Percentiles rank a stretch among this genome's conserved stretches.
phyloP scores from a whole-genome alignment of 2,329 filamentous ascomycete genomes.

The Trichoderma hamatum region DNA sequence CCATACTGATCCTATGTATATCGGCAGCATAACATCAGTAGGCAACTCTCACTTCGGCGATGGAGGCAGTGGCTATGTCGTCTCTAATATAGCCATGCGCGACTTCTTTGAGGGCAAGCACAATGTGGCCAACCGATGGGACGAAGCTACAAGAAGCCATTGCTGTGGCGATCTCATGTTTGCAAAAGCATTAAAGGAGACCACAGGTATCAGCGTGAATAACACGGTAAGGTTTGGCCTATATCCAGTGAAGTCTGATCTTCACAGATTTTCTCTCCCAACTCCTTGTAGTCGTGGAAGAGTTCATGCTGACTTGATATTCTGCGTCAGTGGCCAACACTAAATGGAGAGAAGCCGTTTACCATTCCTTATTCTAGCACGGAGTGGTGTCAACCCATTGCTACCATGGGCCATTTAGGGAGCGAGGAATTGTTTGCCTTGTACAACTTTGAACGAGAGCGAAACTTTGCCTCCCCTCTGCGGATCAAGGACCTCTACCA shows the following conservation, averaged over 20 bases:
- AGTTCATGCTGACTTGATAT: not conserved
- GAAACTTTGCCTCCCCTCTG: slow-evolving; percentile 41
- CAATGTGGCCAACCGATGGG: slow-evolving; percentile 52
- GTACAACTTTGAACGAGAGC: slow-evolving; percentile 54
- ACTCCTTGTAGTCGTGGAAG: not conserved
- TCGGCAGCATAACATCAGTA: slow-evolving; percentile 54
- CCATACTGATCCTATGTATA: slow-evolving; percentile 48
- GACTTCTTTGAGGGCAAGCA: slow-evolving; percentile 46
- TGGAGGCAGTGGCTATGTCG: slow-evolving; percentile 58
- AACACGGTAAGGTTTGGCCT: slow-evolving; percentile 44
- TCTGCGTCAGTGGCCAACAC: slow-evolving; percentile 50
- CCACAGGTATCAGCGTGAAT: slow-evolving; percentile 45
- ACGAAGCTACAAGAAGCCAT: slow-evolving; percentile 43
- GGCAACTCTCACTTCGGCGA: slow-evolving; percentile 53
- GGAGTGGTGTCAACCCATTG: slow-evolving; percentile 60
- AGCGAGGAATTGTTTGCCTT: slow-evolving; percentile 54
- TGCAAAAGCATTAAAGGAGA: slow-evolving; percentile 49
- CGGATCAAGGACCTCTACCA: slow-evolving; percentile 53
- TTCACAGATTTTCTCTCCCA: not conserved
- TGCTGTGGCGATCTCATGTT: slow-evolving; percentile 60
- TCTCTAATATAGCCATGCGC: slow-evolving; percentile 57
- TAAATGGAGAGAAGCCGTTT: slow-evolving; percentile 59
- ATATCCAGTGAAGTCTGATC: not conserved
- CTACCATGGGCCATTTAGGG: slow-evolving; percentile 59
- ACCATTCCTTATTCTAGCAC: slow-evolving; percentile 50